Base-by-base conservation (phyloP, 139 green algal genomes). In the Spirogloea muscicola region DNA sequence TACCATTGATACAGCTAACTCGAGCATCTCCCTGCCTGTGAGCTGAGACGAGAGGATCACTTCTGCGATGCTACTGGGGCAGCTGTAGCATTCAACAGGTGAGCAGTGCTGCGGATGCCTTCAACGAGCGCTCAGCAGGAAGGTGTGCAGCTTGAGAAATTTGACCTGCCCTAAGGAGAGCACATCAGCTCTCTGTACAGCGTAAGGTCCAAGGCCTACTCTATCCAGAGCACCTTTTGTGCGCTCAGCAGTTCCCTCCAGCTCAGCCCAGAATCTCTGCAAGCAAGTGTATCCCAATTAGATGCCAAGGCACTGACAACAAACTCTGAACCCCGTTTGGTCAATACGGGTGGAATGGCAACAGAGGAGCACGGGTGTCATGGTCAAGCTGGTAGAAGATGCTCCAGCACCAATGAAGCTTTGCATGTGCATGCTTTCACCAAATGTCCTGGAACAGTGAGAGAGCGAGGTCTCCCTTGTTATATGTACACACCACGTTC, bases 91-190 rank as follows among this genome's bases (percentile, higher is more conserved):
- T 10, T 41, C 57, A 7, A 64, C 27, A 29, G 49, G 34, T 16
- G 27, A 29, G 0, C 27, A 29, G 0, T 64, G 57, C 31, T 27
- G 6, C n/a, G n/a, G n/a, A n/a, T n/a, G 2, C 18, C 2, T 10
- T 10, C 55, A 63, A 63, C n/a, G n/a, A n/a, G n/a, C n/a, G n/a
- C n/a, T n/a, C n/a, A n/a, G n/a, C n/a, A n/a, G n/a, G n/a, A n/a
- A n/a, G n/a, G n/a, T n/a, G n/a, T n/a, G n/a, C n/a, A n/a, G n/a
- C n/a, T n/a, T n/a, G n/a, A 27, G 13, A 34, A 9, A 60, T 18
- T n/a, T n/a, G n/a, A 70, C 61, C 61, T 70, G 61, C 5, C 61
- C 61, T 29, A 70, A n/a, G 29, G 29, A 64, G 25, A 71, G 62
- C 42, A 71, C 33, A 39, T 18, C 27, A 3, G 43, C 62, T 67